These are phyloP conservation scores for Syncephalastrum monosporum DNA, from an alignment of 371 early-diverging fungal species.

Conservation along the genomic window DNA sequence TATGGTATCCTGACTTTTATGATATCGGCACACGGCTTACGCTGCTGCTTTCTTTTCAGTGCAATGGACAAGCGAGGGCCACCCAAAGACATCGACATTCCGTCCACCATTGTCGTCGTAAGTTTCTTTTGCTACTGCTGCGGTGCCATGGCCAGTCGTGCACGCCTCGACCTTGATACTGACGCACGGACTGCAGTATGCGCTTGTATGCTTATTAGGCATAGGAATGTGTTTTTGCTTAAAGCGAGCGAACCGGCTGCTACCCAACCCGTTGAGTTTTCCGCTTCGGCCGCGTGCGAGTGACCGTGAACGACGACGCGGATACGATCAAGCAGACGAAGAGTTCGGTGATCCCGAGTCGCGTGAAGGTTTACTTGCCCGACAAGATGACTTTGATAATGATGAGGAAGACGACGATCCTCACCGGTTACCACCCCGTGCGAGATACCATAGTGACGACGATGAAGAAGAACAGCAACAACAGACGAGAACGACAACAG, in stretches of 20 bases:
- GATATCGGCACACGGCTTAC: no score
- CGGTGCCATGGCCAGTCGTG: neutral
- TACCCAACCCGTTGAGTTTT: constrained; percentile 42
- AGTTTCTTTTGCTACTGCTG: neutral
- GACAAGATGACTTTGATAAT: constrained; percentile 16
- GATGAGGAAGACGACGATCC: constrained; percentile 22
- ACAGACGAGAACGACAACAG: neutral
- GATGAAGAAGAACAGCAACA: neutral
- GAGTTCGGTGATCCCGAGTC: constrained; percentile 29
- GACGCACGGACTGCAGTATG: constrained; percentile 17
- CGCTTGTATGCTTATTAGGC: constrained; percentile 26
- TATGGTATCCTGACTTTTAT: no score
- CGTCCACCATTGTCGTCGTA: constrained; percentile 34
- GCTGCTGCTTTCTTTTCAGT: no score
- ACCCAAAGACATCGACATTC: constrained; percentile 34
- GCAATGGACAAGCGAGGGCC: constrained; percentile 5
- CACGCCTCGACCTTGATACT: neutral
- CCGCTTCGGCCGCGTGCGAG: constrained; percentile 25
- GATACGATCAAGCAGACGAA: constrained; percentile 20
- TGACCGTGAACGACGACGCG: constrained; percentile 20
- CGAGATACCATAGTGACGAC: constrained; percentile 9
- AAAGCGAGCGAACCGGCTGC: constrained; percentile 34
- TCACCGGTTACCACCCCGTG: neutral
- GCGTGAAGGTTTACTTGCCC: constrained; percentile 25
- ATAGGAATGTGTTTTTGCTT: constrained; percentile 46